Conservation (phyloP, 768 basidiomycete species). For the Leccinum obscurum region DNA sequence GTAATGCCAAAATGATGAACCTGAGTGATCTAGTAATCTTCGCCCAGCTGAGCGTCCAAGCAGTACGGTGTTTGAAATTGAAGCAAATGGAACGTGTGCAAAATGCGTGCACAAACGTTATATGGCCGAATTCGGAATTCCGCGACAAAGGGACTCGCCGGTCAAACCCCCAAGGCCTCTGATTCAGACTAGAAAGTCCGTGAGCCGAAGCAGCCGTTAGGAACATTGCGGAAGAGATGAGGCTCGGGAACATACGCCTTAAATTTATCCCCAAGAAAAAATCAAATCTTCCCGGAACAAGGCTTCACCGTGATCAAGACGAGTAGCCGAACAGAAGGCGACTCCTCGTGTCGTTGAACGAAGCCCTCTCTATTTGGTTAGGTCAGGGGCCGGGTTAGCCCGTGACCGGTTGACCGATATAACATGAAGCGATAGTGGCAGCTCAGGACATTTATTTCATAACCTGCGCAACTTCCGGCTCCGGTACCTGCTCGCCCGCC, state of each 20-base stretch:
- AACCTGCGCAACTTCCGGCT: background rate
- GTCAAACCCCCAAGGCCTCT: background rate
- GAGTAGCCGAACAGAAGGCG: background rate
- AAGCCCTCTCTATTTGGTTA: background rate
- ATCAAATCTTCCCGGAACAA: background rate
- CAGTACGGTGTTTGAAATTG: background rate
- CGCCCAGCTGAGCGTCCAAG: background rate
- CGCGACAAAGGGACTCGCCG: background rate
- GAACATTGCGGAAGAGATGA: no score
- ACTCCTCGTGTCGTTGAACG: background rate
- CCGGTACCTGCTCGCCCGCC: background rate
- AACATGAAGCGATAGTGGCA: background rate
- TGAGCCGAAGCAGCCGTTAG: background rate
- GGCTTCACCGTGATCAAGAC: background rate
- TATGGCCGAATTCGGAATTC: background rate
- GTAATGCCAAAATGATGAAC: background rate
- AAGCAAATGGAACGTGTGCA: background rate
- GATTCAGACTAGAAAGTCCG: background rate
- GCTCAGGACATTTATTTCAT: background rate
- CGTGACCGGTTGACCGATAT: background rate
- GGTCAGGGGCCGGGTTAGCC: background rate
- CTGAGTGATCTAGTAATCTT: background rate
- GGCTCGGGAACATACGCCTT: background rate
- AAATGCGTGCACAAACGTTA: background rate
- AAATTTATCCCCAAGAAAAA: background rate